Conservation (phyloP, 164 flowering plant species). For the Liquidambar formosana region DNA sequence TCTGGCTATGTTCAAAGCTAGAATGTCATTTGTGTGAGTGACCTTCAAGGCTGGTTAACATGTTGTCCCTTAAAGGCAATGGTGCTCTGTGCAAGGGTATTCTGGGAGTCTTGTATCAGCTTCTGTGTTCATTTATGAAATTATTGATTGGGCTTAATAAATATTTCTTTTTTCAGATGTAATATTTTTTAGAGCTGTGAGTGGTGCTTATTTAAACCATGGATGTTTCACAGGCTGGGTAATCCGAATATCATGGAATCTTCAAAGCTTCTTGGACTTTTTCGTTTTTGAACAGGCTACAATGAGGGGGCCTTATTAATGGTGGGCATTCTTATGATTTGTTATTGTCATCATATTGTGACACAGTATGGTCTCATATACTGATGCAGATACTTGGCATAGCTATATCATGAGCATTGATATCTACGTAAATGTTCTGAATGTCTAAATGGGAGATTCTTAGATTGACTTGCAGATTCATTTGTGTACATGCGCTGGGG, state of each 20-base stretch:
- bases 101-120: slow-evolving; percentile 28
- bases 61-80: slow-evolving; percentile 34
- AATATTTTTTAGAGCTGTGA: neutral
- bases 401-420: neutral
- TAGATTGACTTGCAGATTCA: slow-evolving; percentile 28
- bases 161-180: neutral
- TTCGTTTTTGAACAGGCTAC: neutral
- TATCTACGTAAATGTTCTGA: neutral
- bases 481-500: too few relatives aligned
- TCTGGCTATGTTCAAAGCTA: neutral
- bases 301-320: slow-evolving; percentile 27
- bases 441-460: neutral
- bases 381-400: neutral
- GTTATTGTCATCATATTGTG: neutral
- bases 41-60: slow-evolving; percentile 30
- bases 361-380: neutral
- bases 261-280: neutral
- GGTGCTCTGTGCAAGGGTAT: slow-evolving; percentile 17
- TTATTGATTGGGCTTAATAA: neutral
- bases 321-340: slow-evolving; percentile 15
- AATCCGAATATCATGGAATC: neutral
- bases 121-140: neutral
- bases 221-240: neutral
- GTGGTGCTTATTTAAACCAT: neutral
- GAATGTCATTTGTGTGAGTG: slow-evolving; percentile 13